Percentiles rank a stretch among this genome's conserved stretches.
Evolutionary conservation across 108 stramenopile species (phyloP).

Genomic region (Cyclostephanos tholiformis): DNA sequence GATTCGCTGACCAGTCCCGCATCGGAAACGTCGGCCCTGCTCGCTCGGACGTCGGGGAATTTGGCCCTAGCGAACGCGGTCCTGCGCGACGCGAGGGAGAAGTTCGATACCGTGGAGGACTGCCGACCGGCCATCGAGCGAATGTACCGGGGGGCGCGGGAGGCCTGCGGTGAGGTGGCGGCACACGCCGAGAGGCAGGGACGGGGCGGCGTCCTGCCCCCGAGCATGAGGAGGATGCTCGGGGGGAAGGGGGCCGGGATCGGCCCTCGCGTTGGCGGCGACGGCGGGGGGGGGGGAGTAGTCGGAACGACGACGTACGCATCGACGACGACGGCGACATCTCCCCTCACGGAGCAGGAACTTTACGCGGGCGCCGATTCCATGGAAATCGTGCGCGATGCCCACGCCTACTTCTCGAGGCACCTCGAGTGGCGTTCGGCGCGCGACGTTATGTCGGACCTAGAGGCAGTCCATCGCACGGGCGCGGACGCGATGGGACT

Average conservation of each 20-base stretch:
- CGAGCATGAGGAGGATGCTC: slow-evolving; percentile 27
- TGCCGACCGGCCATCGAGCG: slow-evolving; percentile 78
- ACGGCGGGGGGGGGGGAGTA: not conserved
- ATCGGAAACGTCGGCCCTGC: slow-evolving; percentile 68
- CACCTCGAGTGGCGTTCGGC: slow-evolving; percentile 68
- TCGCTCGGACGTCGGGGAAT: slow-evolving; percentile 66
- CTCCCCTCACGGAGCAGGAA: slow-evolving; percentile 76
- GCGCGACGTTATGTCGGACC: slow-evolving; percentile 48
- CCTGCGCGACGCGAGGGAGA: slow-evolving; percentile 79
- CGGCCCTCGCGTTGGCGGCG: slow-evolving; percentile 35
- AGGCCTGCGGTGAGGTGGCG: slow-evolving; percentile 55
- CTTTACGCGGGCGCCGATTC: slow-evolving; percentile 84
- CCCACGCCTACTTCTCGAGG: slow-evolving; percentile 74
- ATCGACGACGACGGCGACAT: no score
- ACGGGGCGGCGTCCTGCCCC: slow-evolving; percentile 31
- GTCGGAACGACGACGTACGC: slow-evolving; percentile 9
- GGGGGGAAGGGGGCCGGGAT: slow-evolving; percentile 26
- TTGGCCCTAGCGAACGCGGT: slow-evolving; percentile 59
- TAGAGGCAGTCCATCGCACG: slow-evolving; percentile 76
- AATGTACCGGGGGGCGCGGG: slow-evolving; percentile 61
- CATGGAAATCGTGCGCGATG: slow-evolving; percentile 88
- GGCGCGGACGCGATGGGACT: slow-evolving; percentile 81
- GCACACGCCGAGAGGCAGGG: slow-evolving; percentile 44
- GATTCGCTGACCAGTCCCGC: slow-evolving; percentile 83
- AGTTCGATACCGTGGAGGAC: slow-evolving; percentile 83